phyloP scores from a whole-genome alignment of 108 stramenopile species.

The Cylindrotheca fusiformis region DNA sequence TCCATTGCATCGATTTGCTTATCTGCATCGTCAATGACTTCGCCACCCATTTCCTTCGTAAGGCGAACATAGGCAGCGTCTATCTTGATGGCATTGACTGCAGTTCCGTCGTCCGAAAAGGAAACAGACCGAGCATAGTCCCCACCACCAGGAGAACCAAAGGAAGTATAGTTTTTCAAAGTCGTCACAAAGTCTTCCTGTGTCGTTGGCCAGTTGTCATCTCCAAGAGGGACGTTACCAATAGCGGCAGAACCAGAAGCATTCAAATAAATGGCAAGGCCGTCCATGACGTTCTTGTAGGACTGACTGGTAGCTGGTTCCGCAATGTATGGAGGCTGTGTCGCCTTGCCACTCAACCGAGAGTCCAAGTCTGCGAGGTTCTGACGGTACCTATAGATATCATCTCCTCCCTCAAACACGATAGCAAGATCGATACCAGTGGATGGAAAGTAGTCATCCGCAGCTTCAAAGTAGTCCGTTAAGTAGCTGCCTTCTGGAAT shows the following conservation, averaged over 20 bases:
- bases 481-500: conserved; percentile 80
- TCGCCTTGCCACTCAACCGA: conserved; percentile 37
- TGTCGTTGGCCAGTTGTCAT: conserved; percentile 51
- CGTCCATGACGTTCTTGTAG: conserved; percentile 58
- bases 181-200: conserved; percentile 46
- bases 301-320: conserved; percentile 43
- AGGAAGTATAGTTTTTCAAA: conserved; percentile 24
- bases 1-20: conserved; percentile 72
- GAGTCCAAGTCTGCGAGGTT: conserved; percentile 38
- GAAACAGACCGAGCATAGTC: conserved; percentile 41
- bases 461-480: conserved; percentile 45
- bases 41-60: conserved; percentile 35
- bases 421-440: conserved; percentile 39
- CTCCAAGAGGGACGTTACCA: conserved; percentile 35
- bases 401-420: conserved; percentile 39
- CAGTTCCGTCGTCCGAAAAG: conserved; percentile 30
- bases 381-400: conserved; percentile 45
- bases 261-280: conserved; percentile 35
- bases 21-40: conserved; percentile 54
- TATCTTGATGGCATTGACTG: conserved; percentile 42
- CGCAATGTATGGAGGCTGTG: conserved; percentile 60
- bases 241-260: conserved; percentile 20
- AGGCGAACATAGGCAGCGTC: conserved; percentile 44
- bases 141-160: conserved; percentile 36
- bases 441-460: conserved; percentile 47